Percentiles rank a stretch among this genome's conserved stretches.
Conservation (phyloP, 2,329 filamentous ascomycete species). For the Ceratocystis eucalypticola region DNA sequence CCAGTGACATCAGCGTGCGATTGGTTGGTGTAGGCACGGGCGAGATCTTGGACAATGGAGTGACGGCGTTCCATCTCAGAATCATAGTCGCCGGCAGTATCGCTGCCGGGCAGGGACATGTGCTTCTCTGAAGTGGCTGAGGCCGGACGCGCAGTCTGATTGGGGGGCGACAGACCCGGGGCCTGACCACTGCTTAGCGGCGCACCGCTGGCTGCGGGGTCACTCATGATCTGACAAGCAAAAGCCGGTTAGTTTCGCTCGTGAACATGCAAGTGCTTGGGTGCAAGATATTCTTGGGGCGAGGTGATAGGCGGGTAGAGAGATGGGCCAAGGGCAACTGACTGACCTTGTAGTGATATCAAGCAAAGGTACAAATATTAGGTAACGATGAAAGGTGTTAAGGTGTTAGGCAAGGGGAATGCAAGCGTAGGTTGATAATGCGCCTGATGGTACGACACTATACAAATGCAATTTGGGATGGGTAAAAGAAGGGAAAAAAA, state of each 20-base stretch:
- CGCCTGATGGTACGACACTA: too few relatives aligned
- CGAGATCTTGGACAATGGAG: conserved; percentile 42
- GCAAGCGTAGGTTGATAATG: not conserved
- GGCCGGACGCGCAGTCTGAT: conserved; percentile 4
- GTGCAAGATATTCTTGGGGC: not conserved
- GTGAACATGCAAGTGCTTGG: not conserved
- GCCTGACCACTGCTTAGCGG: conserved; percentile 4
- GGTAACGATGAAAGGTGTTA: not conserved
- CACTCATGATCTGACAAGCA: conserved; percentile 8
- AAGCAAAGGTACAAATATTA: not conserved
- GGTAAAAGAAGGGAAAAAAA: not conserved
- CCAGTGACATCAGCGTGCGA: conserved; percentile 28
- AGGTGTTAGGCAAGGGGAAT: not conserved
- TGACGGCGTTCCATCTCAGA: conserved; percentile 38
- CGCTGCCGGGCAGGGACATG: conserved; percentile 15
- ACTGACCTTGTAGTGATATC: not conserved
- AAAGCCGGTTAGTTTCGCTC: not conserved
- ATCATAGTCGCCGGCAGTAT: conserved; percentile 27
- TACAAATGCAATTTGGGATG: not conserved
- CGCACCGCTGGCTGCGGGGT: conserved; percentile 11
- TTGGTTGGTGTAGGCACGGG: conserved; percentile 40
- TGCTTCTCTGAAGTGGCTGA: conserved; percentile 15
- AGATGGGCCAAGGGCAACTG: not conserved
- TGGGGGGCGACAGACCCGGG: conserved; percentile 1
- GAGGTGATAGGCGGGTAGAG: not conserved